These are phyloP conservation scores for Heliocybe sulcata DNA, from an alignment of 1,284 basidiomycete genomes.

Conservation along the genomic window DNA sequence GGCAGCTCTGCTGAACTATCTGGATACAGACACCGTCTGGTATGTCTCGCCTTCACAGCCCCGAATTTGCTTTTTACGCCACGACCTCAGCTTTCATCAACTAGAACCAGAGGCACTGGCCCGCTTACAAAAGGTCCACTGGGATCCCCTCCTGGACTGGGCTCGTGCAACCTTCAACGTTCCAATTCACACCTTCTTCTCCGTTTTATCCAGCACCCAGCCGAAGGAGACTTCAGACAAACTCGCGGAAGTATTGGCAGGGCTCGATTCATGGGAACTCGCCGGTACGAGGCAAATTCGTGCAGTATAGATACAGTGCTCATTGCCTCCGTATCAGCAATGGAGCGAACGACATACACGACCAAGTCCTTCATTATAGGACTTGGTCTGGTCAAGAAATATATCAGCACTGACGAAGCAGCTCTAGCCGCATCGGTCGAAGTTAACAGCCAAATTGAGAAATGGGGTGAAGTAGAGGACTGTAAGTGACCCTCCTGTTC, in stretches of 20 bases:
- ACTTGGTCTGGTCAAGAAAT: conserved; percentile 75
- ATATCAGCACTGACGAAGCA: conserved; percentile 79
- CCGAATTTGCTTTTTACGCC: no score
- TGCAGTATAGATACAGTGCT: no score
- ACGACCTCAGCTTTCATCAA: conserved; percentile 83
- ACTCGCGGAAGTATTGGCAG: conserved; percentile 48
- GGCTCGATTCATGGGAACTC: conserved; percentile 78
- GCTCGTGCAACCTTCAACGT: conserved; percentile 58
- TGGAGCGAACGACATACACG: conserved; percentile 87
- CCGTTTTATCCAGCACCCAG: conserved; percentile 64
- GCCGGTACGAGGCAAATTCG: conserved; percentile 51
- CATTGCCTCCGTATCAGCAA: conserved; percentile 54
- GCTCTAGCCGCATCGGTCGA: conserved; percentile 86
- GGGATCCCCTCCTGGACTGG: conserved; percentile 88
- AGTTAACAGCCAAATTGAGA: conserved; percentile 90
- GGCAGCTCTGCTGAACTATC: conserved; percentile 74
- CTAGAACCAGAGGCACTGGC: conserved; percentile 73
- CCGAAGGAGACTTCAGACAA: conserved; percentile 58
- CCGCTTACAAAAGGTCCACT: conserved; percentile 78
- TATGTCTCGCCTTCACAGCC: no score
- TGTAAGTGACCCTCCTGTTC: conserved; percentile 49
- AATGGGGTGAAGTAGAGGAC: conserved; percentile 99
- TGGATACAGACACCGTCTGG: conserved; percentile 97
- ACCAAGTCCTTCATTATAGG: conserved; percentile 92
- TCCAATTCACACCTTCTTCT: conserved; percentile 61